Evolutionary conservation across 2,329 filamentous ascomycete species (phyloP).

Genomic region (Endoconidiophora polonica): DNA sequence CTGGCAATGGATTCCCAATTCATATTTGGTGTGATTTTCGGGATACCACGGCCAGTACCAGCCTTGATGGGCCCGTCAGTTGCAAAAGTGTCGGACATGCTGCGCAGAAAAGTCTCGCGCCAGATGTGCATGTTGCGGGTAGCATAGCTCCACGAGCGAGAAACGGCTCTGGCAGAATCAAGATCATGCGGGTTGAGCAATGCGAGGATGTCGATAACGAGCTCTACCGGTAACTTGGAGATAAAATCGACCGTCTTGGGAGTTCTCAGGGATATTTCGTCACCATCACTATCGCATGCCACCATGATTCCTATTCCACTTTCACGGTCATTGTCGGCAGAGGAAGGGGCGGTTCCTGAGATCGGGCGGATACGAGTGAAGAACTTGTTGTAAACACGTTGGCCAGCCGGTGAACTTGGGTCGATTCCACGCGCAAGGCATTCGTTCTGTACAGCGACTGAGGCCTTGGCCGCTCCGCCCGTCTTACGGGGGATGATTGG

Average conservation of each 20-base stretch:
- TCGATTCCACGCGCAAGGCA: conserved; percentile 15
- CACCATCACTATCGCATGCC: conserved; percentile 25
- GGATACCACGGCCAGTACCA: conserved; percentile 40
- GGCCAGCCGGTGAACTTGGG: background rate
- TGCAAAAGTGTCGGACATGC: conserved; percentile 44
- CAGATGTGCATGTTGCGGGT: conserved; percentile 41
- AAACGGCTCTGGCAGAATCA: conserved; percentile 32
- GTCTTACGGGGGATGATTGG: conserved; percentile 43
- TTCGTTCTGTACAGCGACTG: conserved; percentile 43
- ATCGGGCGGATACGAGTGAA: background rate
- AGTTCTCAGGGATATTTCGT: conserved; percentile 15
- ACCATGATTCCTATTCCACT: conserved; percentile 48
- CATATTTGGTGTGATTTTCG: conserved; percentile 39
- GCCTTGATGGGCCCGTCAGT: conserved; percentile 35
- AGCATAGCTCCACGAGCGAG: conserved; percentile 30
- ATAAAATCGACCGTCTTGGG: conserved; percentile 32
- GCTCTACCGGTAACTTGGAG: conserved; percentile 35
- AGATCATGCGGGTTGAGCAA: conserved; percentile 38
- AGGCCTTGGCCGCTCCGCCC: conserved; percentile 44
- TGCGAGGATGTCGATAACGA: conserved; percentile 41
- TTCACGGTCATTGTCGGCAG: conserved; percentile 30
- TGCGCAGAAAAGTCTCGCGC: conserved; percentile 45
- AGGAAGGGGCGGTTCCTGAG: background rate
- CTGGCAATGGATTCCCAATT: conserved; percentile 80
- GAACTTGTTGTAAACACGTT: background rate